phyloP scores from a whole-genome alignment of 345 rosid species.

The Brassica rapa region DNA sequence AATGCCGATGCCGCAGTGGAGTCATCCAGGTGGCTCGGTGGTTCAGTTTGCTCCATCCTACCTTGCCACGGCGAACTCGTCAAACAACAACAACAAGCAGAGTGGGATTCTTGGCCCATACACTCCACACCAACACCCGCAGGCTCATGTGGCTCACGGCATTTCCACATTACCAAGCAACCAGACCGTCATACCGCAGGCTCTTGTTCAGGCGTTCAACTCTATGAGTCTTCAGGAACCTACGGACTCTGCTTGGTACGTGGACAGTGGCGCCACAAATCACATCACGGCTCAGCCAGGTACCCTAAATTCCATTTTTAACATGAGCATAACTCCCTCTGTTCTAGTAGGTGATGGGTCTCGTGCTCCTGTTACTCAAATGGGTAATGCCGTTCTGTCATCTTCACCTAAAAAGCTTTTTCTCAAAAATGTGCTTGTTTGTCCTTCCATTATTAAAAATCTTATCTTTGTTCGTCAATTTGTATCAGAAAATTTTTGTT shows the following conservation, averaged over 20 bases:
- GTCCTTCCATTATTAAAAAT: background rate
- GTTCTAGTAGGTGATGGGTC: background rate
- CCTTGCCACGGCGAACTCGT: too few species aligned
- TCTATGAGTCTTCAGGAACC: background rate
- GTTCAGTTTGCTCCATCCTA: too few species aligned
- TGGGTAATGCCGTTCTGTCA: background rate
- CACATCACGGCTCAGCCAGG: background rate
- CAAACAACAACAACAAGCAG: too few species aligned
- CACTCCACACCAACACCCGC: background rate
- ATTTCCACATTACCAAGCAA: background rate
- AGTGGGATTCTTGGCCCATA: background rate
- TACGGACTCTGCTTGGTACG: background rate
- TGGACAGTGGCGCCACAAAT: background rate
- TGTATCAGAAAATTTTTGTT: background rate
- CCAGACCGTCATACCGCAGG: background rate
- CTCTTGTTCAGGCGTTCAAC: background rate
- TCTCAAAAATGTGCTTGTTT: background rate
- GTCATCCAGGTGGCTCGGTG: too few species aligned
- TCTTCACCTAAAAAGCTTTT: background rate
- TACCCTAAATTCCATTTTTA: background rate
- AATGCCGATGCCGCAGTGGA: too few species aligned
- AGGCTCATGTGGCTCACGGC: background rate
- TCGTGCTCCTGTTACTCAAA: background rate
- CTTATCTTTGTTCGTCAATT: background rate
- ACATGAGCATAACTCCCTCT: background rate